Conservation (phyloP, 2,329 filamentous ascomycete genomes). For the Aspergillus fumigatiaffinis region DNA sequence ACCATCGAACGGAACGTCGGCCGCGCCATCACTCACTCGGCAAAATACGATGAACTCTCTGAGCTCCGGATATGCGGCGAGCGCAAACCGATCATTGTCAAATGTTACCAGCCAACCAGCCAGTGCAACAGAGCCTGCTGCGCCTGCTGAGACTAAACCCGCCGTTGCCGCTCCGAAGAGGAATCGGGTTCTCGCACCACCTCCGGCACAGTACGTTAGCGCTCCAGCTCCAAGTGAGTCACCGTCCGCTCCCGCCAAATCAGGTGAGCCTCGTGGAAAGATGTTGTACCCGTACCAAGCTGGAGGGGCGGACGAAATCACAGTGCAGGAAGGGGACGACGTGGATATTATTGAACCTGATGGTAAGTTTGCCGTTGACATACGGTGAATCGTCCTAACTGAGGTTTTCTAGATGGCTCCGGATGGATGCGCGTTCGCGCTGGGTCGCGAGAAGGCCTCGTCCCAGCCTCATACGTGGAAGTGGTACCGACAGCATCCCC, state of each 20-base stretch:
- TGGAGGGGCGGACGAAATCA: slow-evolving; percentile 74
- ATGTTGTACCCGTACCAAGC: slow-evolving; percentile 89
- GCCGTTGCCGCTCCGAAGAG: slow-evolving; percentile 40
- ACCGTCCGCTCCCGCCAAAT: slow-evolving; percentile 19
- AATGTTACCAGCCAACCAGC: slow-evolving; percentile 53
- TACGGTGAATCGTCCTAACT: background rate
- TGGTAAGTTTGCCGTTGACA: slow-evolving; percentile 57
- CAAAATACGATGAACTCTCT: slow-evolving; percentile 88
- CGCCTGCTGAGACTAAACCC: slow-evolving; percentile 32
- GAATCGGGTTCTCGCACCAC: slow-evolving; percentile 79
- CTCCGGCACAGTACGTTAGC: slow-evolving; percentile 74
- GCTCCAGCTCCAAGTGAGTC: slow-evolving; percentile 53
- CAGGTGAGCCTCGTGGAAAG: slow-evolving; percentile 65
- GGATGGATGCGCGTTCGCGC: slow-evolving; percentile 86
- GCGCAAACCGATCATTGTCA: slow-evolving; percentile 71
- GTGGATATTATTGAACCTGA: slow-evolving; percentile 79
- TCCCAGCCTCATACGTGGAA: slow-evolving; percentile 84
- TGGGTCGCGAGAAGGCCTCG: slow-evolving; percentile 71
- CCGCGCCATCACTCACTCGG: slow-evolving; percentile 66
- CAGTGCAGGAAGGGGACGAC: slow-evolving; percentile 72
- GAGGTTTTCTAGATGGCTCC: slow-evolving; percentile 63
- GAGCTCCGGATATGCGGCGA: slow-evolving; percentile 81
- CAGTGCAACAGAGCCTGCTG: slow-evolving; percentile 40
- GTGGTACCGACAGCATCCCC: slow-evolving; percentile 48
- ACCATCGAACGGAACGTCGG: slow-evolving; percentile 43